Conservation (phyloP, 257 asterid species). For the Cinchona pubescens region DNA sequence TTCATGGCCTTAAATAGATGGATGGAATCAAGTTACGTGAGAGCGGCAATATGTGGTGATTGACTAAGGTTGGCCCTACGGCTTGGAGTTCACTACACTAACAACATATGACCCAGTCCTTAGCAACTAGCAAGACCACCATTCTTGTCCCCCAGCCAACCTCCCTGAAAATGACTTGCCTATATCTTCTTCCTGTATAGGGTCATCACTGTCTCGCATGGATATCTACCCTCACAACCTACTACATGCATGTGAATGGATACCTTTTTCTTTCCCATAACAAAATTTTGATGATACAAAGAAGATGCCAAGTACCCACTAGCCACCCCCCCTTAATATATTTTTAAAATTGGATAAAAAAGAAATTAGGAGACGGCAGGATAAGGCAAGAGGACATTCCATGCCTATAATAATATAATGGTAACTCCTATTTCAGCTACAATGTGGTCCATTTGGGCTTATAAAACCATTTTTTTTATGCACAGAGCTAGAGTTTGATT, state of each 20-base stretch:
- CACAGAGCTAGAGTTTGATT: neutral
- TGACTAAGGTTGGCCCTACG: conserved; percentile 24
- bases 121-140: conserved; percentile 36
- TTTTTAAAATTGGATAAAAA: neutral
- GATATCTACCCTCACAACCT: neutral
- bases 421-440: neutral
- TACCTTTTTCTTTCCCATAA: neutral
- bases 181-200: conserved; percentile 42
- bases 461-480: neutral
- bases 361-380: conserved; percentile 21
- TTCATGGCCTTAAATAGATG: conserved; percentile 11
- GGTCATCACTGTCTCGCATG: conserved; percentile 39
- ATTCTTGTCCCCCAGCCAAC: conserved; percentile 47
- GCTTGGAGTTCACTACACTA: conserved; percentile 32
- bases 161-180: conserved; percentile 49
- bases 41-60: conserved; percentile 44
- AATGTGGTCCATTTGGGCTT: neutral
- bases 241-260: neutral
- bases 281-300: neutral
- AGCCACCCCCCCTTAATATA: conserved; percentile 6
- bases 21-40: conserved; percentile 26
- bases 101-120: conserved; percentile 32
- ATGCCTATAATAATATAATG: neutral
- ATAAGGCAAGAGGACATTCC: conserved; percentile 31
- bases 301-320: neutral